Percentiles rank a stretch among this genome's conserved stretches.
Conservation (phyloP, 768 basidiomycete species). For the Serendipita sp. region DNA sequence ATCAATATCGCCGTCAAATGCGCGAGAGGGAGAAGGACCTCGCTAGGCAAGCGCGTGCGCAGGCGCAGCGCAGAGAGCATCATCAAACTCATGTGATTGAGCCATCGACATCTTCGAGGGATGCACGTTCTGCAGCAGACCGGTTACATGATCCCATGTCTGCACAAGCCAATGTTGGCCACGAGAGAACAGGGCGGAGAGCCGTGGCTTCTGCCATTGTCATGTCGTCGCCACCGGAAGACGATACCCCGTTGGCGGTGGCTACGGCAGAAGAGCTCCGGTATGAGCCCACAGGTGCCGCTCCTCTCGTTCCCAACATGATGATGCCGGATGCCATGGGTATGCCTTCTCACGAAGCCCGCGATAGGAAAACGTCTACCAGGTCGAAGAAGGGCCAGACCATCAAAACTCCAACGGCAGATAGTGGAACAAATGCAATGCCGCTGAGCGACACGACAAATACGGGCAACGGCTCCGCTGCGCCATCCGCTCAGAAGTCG, state of each 20-base stretch:
- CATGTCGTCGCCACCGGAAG: constrained; percentile 23
- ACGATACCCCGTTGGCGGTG: constrained; percentile 29
- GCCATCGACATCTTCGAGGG: constrained; percentile 6
- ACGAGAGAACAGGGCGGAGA: constrained; percentile 19
- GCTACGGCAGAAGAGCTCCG: constrained; percentile 19
- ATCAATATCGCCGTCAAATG: constrained; percentile 71
- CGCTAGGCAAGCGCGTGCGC: constrained; percentile 7
- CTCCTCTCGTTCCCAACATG: background rate
- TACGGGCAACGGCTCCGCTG: background rate
- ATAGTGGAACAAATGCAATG: constrained; percentile 1
- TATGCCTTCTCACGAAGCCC: background rate
- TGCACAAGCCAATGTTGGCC: background rate
- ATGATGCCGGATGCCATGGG: constrained; percentile 8
- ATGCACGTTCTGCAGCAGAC: background rate
- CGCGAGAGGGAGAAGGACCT: constrained; percentile 17
- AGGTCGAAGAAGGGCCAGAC: constrained; percentile 8
- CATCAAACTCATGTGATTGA: constrained; percentile 18
- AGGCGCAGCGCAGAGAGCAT: constrained; percentile 30
- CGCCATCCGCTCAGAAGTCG: constrained; percentile 21
- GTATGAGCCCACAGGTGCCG: constrained; percentile 16
- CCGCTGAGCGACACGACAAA: background rate
- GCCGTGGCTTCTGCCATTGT: constrained; percentile 29
- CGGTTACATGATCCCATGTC: background rate
- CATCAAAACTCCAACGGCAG: constrained; percentile 12
- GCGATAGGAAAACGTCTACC: constrained; percentile 10